Base-by-base conservation (phyloP, 2,329 filamentous ascomycete species). In the Tolypocladium ophioglossoides region DNA sequence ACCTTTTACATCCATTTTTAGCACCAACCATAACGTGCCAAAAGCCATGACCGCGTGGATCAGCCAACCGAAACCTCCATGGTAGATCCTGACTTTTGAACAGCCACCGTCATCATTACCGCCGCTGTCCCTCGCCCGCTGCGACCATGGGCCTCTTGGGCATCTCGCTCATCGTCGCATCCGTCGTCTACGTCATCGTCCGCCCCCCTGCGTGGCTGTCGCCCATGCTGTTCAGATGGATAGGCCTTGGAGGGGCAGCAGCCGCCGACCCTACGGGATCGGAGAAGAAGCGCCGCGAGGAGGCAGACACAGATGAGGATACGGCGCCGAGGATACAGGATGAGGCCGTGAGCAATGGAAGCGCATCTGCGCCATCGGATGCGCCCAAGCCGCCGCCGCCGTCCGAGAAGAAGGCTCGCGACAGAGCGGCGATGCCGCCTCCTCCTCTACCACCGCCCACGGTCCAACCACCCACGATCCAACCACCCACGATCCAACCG, bases 91-190 rank as follows among this genome's bases (percentile, higher is more conserved):
- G 47, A 37, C 34, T 35, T 35, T 4, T 5, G 11, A 34, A 32
- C 41, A 9, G 9, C 44, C 24, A 8, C 24, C 41, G 24, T n/a
- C 44, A 24, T 18, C 48, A 47, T 14, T 27, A 16, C 47, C n/a
- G 11, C 32, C 32, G n/a, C 20, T n/a, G n/a, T 35, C 7, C 30
- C 30, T 49, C 32, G 10, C 46, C 18, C 46, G 9, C 32, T 22
- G 48, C 48, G 48, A 49, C 44, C 20, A 55, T 55, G 53, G 53
- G 34, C 58, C 66, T 83, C 62, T 62, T 85, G 57, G 82, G 80
- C 58, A 68, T 85, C 58, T 82, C 82, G n/a, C 72, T 86, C 58
- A 73, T 86, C 62, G 66, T 86, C 58, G 82, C 78, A 46, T 82
- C 82, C 0, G 69, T 85, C 54, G 74, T 84, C 48, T 79, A 78